A percentile compares a stretch with the other conserved stretches of the same genome.
Evolutionary conservation across 2,329 filamentous ascomycete species (phyloP).

Genomic region (Trichophaea hybrida): DNA sequence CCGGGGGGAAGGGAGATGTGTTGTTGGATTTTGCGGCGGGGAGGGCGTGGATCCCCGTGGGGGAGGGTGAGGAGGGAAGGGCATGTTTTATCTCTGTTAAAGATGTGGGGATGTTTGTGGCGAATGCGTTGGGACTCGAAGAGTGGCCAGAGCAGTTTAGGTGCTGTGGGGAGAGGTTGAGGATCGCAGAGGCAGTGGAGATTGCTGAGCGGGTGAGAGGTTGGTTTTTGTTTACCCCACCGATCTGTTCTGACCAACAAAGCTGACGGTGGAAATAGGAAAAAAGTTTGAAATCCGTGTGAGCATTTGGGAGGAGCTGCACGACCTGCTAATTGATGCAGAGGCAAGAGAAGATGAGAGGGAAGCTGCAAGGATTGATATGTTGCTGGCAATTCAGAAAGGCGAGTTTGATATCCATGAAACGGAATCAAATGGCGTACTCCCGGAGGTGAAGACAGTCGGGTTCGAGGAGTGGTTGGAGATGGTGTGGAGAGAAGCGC

Average conservation of each 20-base stretch:
- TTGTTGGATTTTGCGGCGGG: constrained; percentile 19
- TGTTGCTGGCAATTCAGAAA: constrained; percentile 12
- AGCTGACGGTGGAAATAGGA: neutral
- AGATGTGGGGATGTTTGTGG: constrained; percentile 24
- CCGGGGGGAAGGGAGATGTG: constrained; percentile 20
- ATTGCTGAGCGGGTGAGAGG: constrained; percentile 21
- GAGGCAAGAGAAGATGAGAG: constrained; percentile 9
- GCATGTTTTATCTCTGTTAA: constrained; percentile 23
- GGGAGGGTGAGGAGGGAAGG: constrained; percentile 10
- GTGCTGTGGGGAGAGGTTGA: constrained; percentile 24
- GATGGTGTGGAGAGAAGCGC: constrained; percentile 4
- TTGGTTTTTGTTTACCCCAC: constrained; percentile 7
- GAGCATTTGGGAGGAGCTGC: constrained; percentile 8
- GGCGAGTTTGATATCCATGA: constrained; percentile 12
- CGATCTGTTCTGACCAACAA: neutral
- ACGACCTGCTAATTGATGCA: constrained; percentile 13
- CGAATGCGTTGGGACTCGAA: constrained; percentile 18
- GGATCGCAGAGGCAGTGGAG: constrained; percentile 18
- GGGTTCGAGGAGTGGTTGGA: constrained; percentile 10
- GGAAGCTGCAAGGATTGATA: constrained; percentile 9
- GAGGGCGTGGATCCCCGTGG: constrained; percentile 21
- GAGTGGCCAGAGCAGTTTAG: constrained; percentile 23
- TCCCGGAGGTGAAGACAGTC: constrained; percentile 12
- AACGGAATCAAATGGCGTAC: constrained; percentile 11
- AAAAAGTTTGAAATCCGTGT: constrained; percentile 7